Evolutionary conservation across 345 rosid species (phyloP), one percentile per base, ranked within the genome.

Genomic region (Euphorbia peplus): DNA sequence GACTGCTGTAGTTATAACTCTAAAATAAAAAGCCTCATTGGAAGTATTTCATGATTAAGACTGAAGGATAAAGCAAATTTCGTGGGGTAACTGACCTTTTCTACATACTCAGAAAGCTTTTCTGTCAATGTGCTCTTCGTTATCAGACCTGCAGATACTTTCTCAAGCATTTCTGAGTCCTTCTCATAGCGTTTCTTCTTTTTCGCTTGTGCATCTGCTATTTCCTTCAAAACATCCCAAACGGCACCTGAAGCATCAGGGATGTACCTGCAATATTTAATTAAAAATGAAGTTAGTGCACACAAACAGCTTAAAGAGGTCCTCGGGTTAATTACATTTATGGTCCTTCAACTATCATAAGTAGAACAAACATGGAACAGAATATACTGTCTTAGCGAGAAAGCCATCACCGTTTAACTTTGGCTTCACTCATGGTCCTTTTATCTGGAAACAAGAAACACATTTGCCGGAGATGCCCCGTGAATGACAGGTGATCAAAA

Each of bases 221-320:
- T 88, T 81, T 84, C 91, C 80, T 83, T 84, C 73, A 89, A 60
- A 32, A 89, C 96, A 13, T 85, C 87, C 67, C 87, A 93, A 50
- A 91, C 67, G 13, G 98, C 98, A 64, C 78, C 80, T 5, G 95
- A 54, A 63, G 95, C 97, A 79, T 89, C 89, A 4, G 98, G 97
- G 37, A 91, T 83, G 65, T 91, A 93, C 87, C 97, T 92, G 82
- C 78, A 76, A 75, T 44, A 44, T 50, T 69, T 41, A 28, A 59
- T 4, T 25, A 42, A 50, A 48, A 42, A 29, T 58, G 25, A 42
- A 56, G 24, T 52, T 56, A 50, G 9, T 69, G 29, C 14, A 64
- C 0, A 50, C 19, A 42, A 26, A 55, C 13, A 18, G 6, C 32
- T 48, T 8, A 11, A 24, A n/a, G n/a, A n/a, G n/a, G 37, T 32